Base-by-base conservation (phyloP, 2,329 filamentous ascomycete species). In the Endothia cerciana region DNA sequence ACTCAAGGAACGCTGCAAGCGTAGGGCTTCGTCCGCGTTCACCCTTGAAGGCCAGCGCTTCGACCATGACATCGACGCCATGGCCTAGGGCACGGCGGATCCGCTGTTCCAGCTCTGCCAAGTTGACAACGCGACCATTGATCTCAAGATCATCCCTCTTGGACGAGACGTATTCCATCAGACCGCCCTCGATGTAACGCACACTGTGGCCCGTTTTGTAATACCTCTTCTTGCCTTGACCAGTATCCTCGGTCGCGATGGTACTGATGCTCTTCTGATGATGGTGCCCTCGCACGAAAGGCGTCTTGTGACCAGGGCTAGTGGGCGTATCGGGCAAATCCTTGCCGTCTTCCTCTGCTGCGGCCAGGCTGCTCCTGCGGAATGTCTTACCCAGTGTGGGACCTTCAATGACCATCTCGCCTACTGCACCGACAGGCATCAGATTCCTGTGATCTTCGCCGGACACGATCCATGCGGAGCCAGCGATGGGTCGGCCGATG, bases 391-490 rank as follows among this genome's bases (percentile, higher is more conserved):
- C 79, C 7, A 83, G 71, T 0, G 79, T 85, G 0, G 84, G 83
- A 0, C 86, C 86, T 70, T 89, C 86, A 41, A 90, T 83, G 3
- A 88, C 62, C 40, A 76, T 64, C 62, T 76, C 75, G 13, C 74
- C 75, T 13, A 74, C 69, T 0, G 82, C 80, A 1, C 86, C 86
- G 15, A 85, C 74, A 0, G 84, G 85, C 76, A 85, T 79, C 45
- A 85, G 77, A 41, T 79, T 81, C 68, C 79, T 79, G 38, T 79
- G 78, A 62, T 86, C 81, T 3, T 85, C 80, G 0, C 81, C 80
- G 59, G 83, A 83, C n/a, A 85, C 80, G 17, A 86, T 78, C 78
- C 83, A 82, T 59, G 84, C 83, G 11, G 78, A 79, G 4, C 84
- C 83, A 2, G 78, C 76, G 11, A 85, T 79, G 0, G 83, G 83